These are phyloP conservation scores for Russula vinacea DNA, from an alignment of 768 basidiomycete genomes.

Conservation along the genomic window DNA sequence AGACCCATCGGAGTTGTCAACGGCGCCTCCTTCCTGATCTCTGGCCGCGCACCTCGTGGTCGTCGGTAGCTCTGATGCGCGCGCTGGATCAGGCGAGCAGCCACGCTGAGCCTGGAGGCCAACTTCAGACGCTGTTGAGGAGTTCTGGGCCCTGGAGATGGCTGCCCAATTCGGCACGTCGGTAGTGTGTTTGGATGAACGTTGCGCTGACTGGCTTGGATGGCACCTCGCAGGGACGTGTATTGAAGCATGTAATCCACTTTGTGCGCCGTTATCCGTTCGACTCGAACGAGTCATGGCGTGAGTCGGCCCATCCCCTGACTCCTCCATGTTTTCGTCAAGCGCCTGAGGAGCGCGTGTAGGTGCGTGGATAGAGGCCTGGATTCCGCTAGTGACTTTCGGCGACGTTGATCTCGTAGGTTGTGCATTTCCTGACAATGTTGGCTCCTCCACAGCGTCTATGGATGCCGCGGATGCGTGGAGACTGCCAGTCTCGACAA, in stretches of 20 bases:
- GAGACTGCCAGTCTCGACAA: background rate
- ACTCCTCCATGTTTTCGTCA: background rate
- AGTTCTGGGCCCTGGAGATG: slow-evolving; percentile 3
- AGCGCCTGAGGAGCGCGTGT: background rate
- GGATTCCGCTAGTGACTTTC: background rate
- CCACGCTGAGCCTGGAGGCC: background rate
- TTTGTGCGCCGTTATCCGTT: background rate
- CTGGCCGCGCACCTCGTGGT: slow-evolving; percentile 17
- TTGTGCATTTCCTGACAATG: background rate
- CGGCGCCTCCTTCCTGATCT: slow-evolving; percentile 2
- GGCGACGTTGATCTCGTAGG: background rate
- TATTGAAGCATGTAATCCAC: slow-evolving; percentile 14
- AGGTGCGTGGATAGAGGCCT: slow-evolving; percentile 6
- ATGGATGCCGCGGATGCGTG: background rate
- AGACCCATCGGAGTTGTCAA: slow-evolving; percentile 19
- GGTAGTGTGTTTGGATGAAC: background rate
- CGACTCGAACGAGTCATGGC: background rate
- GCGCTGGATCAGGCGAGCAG: background rate
- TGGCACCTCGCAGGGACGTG: slow-evolving; percentile 2
- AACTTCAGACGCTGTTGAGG: background rate
- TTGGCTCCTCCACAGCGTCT: background rate
- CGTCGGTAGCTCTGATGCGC: background rate
- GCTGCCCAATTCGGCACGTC: slow-evolving; percentile 26
- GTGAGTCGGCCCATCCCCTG: background rate
- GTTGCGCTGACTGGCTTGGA: background rate